Percentiles rank a stretch among this genome's conserved stretches.
Evolutionary conservation across 345 rosid genomes (phyloP).

Genomic region (Citrus cavaleriei): DNA sequence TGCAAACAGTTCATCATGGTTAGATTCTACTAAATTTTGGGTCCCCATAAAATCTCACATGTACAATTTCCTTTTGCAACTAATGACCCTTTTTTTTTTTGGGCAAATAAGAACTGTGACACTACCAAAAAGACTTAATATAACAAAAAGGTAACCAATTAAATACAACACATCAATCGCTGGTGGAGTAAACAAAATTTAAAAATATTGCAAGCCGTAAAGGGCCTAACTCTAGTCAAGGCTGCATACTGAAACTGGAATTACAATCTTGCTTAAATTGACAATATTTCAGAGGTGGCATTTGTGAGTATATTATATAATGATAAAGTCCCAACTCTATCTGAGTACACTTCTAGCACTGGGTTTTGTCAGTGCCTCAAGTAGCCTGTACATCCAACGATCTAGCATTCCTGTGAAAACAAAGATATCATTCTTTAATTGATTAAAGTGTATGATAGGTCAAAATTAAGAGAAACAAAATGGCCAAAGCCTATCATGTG

Average conservation of each 20-base stretch:
- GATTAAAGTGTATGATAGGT: not conserved
- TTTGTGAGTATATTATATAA: not conserved
- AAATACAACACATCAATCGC: not conserved
- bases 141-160: not conserved
- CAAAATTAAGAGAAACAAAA: not conserved
- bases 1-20: not conserved
- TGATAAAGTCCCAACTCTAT: slow-evolving; percentile 5
- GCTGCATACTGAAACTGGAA: not conserved
- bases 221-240: not conserved
- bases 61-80: not conserved
- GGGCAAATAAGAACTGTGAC: not conserved
- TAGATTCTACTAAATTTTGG: not conserved
- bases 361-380: slow-evolving; percentile 63
- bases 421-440: not conserved
- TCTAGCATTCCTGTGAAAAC: slow-evolving; percentile 78
- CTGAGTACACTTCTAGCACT: slow-evolving; percentile 19
- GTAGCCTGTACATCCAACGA: slow-evolving; percentile 90
- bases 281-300: not conserved
- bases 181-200: not conserved
- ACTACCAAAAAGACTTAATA: not conserved
- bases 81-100: not conserved
- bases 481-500: not conserved
- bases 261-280: not conserved
- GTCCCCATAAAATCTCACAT: not conserved
- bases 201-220: not conserved